Evolutionary conservation across 768 basidiomycete genomes (phyloP).

Genomic region (Inosperma sp.): DNA sequence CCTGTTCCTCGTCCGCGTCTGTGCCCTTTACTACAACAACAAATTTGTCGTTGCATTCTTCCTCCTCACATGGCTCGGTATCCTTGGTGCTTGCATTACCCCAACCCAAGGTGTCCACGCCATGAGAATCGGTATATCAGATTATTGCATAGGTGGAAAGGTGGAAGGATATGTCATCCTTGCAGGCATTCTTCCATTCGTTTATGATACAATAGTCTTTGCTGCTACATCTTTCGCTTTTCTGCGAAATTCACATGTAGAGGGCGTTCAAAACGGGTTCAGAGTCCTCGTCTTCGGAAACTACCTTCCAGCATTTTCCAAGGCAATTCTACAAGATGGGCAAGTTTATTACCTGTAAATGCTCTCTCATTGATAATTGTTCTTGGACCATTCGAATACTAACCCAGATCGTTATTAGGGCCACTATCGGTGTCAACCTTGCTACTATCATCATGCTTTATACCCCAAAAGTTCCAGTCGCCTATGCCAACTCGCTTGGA

Average conservation of each 20-base stretch:
- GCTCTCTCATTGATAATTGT: background rate
- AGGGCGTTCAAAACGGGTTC: constrained; percentile 3
- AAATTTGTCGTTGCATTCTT: constrained; percentile 12
- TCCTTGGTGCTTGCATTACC: constrained; percentile 5
- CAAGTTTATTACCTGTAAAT: constrained; percentile 32
- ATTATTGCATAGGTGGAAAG: constrained; percentile 11
- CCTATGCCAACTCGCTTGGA: constrained; percentile 8
- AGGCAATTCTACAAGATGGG: constrained; percentile 25
- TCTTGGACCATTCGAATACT: no score
- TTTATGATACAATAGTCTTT: constrained; percentile 16
- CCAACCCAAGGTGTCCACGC: background rate
- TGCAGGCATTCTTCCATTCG: constrained; percentile 6
- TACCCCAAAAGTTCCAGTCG: constrained; percentile 7
- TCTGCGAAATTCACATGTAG: constrained; percentile 4
- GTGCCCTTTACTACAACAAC: constrained; percentile 16
- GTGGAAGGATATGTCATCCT: constrained; percentile 1
- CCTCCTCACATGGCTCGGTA: constrained; percentile 10
- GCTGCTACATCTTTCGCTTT: constrained; percentile 24
- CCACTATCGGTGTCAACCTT: background rate
- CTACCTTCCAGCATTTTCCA: constrained; percentile 22
- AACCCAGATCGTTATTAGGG: background rate
- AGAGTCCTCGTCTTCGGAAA: constrained; percentile 16
- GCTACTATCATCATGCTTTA: constrained; percentile 8
- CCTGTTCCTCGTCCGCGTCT: constrained; percentile 17
- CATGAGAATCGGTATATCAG: background rate